phyloP scores from a whole-genome alignment of 495 filamentous ascomycete genomes.

The Talaromyces proteolyticus region DNA sequence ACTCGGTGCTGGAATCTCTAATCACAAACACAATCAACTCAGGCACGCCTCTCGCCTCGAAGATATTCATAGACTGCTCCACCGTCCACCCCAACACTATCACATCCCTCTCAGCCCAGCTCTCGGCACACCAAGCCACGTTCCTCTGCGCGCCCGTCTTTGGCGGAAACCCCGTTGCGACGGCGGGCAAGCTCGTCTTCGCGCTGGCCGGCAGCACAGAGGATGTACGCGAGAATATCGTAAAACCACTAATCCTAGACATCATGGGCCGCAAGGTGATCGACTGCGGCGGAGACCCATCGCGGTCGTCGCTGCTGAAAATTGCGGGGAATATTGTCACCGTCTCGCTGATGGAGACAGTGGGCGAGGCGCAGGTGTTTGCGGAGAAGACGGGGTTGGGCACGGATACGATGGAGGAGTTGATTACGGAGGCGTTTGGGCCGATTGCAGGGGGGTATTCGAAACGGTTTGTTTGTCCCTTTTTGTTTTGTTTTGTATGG shows the following conservation, averaged over 20 bases:
- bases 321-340: constrained; percentile 45
- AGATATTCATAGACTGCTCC: constrained; percentile 46
- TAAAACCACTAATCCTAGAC: constrained; percentile 40
- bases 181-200: constrained; percentile 40
- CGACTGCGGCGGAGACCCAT: constrained; percentile 43
- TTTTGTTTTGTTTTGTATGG: neutral
- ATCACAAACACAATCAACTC: constrained; percentile 25
- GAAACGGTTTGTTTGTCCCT: constrained; percentile 26
- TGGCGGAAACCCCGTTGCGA: constrained; percentile 38
- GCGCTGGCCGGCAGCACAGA: constrained; percentile 31
- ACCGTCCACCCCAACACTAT: constrained; percentile 39
- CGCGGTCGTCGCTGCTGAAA: constrained; percentile 37
- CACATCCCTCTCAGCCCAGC: constrained; percentile 22
- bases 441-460: constrained; percentile 43
- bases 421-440: constrained; percentile 48
- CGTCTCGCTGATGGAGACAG: constrained; percentile 43
- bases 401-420: constrained; percentile 39
- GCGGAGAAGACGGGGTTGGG: constrained; percentile 49
- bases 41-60: constrained; percentile 16
- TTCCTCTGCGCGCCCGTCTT: constrained; percentile 41
- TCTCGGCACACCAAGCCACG: constrained; percentile 27
- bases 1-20: constrained; percentile 30
- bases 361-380: constrained; percentile 49
- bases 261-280: constrained; percentile 41
- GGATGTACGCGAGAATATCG: constrained; percentile 22